Evolutionary conservation across 371 early-diverging fungal species (phyloP), one percentile per base, ranked within the genome.

Genomic region (Fennellomyces sp.): DNA sequence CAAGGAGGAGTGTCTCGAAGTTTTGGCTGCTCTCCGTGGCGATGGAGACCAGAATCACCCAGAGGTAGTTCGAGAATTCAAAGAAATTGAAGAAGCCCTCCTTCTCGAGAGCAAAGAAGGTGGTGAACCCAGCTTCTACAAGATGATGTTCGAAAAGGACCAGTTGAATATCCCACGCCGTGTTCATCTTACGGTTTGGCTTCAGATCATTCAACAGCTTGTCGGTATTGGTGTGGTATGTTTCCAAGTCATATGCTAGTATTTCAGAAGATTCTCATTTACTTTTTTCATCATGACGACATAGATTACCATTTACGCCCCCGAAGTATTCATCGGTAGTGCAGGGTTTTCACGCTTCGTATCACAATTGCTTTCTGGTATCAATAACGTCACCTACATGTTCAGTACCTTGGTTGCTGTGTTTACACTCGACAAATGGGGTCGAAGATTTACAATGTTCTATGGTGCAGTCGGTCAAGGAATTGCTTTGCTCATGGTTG

Each of bases 191-290:
- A 69, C 74, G 13, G 57, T 77, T 7, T 77, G 64, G 77, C 47
- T 77, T 3, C 77, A 77, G 27, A 72, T 77, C 42, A 65, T 77
- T 27, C 77, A 77, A 38, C 70, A 75, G 33, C 57, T 75, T 27
- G 62, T 70, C 17, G 72, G 73, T 17, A 75, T 75, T 47, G 73
- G 62, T 0, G 28, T 35, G 36, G 54, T 54, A 38, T 12, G 41
- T 54, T 3, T 21, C 23, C n/a, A 1, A 23, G 13, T 1, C 0
- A 23, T 39, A 25, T 55, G 3, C 13, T 55, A 41, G 12, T n/a
- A 29, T 10, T 26, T 41, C 21, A 17, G 11, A 19, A 27, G 3
- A 26, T 25, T n/a, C 19, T 26, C n/a, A 19, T 48, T 27, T 19
- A 52, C 21, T 35, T 27, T 56, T 10, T 29, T 25, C 42, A 5